phyloP scores from a whole-genome alignment of 495 filamentous ascomycete species.

The Neurospora sp. region DNA sequence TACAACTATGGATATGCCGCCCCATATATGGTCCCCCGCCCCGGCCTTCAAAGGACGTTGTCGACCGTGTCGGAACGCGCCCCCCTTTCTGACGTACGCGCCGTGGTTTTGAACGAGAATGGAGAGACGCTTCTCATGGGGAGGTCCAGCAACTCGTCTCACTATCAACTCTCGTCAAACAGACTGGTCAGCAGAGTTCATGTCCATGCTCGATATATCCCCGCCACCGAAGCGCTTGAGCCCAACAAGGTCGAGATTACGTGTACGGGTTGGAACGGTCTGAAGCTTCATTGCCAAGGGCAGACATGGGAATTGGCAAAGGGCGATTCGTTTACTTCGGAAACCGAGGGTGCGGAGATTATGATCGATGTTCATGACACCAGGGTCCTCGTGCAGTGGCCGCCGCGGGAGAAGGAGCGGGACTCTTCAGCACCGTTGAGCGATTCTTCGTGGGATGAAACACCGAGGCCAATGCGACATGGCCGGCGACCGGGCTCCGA shows the following conservation, averaged over 20 bases:
- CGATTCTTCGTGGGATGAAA: conserved; percentile 62
- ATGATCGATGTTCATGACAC: conserved; percentile 95
- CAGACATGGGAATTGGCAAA: conserved; percentile 77
- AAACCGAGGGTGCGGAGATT: conserved; percentile 81
- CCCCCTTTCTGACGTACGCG: conserved; percentile 71
- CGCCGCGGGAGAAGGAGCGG: conserved; percentile 49
- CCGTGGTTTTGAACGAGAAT: conserved; percentile 68
- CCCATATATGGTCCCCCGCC: conserved; percentile 35
- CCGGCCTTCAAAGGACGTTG: conserved; percentile 45
- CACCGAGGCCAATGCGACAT: conserved; percentile 24
- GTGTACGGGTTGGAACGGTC: conserved; percentile 92
- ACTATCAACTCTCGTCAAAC: conserved; percentile 86
- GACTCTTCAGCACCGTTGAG: conserved; percentile 51
- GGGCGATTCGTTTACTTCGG: conserved; percentile 82
- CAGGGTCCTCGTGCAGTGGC: conserved; percentile 83
- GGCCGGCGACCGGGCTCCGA: conserved; percentile 13
- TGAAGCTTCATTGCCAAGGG: conserved; percentile 87
- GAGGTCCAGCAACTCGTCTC: conserved; percentile 80
- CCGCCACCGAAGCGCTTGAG: conserved; percentile 49
- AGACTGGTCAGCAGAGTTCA: conserved; percentile 87
- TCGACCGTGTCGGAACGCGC: conserved; percentile 74
- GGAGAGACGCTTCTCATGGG: conserved; percentile 81
- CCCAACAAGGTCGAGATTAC: conserved; percentile 68
- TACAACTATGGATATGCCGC: background rate
- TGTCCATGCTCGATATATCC: conserved; percentile 75